Evolutionary conservation across 106 monocot species (phyloP).

Genomic region (Dendrobium nobile): DNA sequence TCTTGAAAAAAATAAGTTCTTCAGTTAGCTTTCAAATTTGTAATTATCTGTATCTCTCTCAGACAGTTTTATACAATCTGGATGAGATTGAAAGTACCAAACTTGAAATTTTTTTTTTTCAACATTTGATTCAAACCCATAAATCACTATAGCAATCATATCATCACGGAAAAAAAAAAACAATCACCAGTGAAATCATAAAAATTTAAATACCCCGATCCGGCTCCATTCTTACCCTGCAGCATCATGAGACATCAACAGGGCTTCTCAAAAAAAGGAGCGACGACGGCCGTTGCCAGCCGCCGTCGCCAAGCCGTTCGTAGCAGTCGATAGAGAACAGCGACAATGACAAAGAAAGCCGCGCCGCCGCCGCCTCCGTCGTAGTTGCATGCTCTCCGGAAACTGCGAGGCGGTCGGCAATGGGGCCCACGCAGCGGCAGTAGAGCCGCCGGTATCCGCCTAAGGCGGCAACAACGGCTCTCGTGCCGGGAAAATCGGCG

Average conservation of each 20-base stretch:
- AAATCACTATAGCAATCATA: too few relatives aligned
- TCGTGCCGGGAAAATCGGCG: not conserved
- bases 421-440: slow-evolving; percentile 23
- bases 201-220: too few relatives aligned
- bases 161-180: too few relatives aligned
- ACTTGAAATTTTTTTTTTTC: too few relatives aligned
- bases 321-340: slow-evolving; percentile 26
- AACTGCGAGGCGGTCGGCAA: slow-evolving; percentile 9
- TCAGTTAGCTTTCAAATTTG: too few relatives aligned
- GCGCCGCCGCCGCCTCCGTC: not conserved
- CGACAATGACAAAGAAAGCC: slow-evolving; percentile 11
- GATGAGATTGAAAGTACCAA: too few relatives aligned
- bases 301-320: slow-evolving; percentile 13
- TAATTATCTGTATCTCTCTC: too few relatives aligned
- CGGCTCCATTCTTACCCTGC: not conserved
- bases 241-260: slow-evolving; percentile 17
- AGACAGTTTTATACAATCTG: too few relatives aligned
- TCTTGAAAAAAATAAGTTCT: too few relatives aligned
- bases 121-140: too few relatives aligned
- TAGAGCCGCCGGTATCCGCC: slow-evolving; percentile 14
- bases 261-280: slow-evolving; percentile 16
- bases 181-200: too few relatives aligned
- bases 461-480: slow-evolving; percentile 1
- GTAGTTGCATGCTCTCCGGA: not conserved
- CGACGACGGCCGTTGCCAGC: not conserved